These are phyloP conservation scores for Astrothelium macrocarpum DNA, from an alignment of 495 filamentous ascomycete genomes.

Conservation along the genomic window DNA sequence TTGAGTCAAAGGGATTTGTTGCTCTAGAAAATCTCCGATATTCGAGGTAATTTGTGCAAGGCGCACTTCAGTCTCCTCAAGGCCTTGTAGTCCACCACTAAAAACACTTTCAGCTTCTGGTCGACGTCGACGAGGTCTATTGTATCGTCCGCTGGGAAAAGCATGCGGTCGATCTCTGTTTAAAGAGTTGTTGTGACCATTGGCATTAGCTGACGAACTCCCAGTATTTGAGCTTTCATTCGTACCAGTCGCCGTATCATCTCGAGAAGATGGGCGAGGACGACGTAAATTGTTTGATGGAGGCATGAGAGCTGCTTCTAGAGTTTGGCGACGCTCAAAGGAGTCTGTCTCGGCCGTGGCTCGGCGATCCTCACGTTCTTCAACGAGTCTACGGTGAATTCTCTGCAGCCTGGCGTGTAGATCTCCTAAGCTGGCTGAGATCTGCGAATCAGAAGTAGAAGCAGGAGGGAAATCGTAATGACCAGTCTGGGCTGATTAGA, in stretches of 20 bases:
- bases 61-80: slow-evolving; percentile 2
- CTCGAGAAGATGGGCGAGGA: neutral
- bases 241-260: neutral
- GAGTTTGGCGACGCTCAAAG: neutral
- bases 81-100: neutral
- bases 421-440: slow-evolving; percentile 1
- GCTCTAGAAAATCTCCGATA: neutral
- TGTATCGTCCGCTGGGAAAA: slow-evolving; percentile 5
- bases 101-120: neutral
- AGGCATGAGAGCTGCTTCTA: neutral
- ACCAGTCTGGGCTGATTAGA: slow-evolving; percentile 14
- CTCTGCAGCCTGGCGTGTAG: neutral
- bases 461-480: slow-evolving; percentile 24
- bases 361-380: slow-evolving; percentile 2
- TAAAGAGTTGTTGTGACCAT: too few species aligned
- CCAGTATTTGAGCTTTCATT: neutral
- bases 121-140: neutral
- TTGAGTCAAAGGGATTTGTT: neutral
- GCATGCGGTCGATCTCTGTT: neutral
- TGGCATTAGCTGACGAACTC: neutral
- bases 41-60: slow-evolving; percentile 8
- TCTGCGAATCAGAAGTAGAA: slow-evolving; percentile 2
- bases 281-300: neutral
- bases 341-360: neutral
- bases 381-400: neutral